phyloP scores from a whole-genome alignment of 2,329 filamentous ascomycete species.

The Cyphellophora europaea region DNA sequence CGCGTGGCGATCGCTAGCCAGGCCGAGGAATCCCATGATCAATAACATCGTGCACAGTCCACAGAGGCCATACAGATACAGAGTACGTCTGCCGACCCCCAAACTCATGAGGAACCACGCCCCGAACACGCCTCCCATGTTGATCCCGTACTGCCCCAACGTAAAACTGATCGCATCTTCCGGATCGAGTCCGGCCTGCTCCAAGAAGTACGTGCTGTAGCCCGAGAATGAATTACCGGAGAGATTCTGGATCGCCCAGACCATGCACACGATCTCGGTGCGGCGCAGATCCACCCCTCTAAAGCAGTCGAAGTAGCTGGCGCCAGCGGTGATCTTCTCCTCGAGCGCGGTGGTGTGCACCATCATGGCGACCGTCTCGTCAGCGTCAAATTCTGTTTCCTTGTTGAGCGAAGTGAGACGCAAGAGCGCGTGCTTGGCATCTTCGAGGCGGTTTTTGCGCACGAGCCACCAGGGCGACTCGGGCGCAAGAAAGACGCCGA shows the following conservation, averaged over 20 bases:
- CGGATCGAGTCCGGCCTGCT: slow-evolving; percentile 28
- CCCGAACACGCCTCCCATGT: slow-evolving; percentile 62
- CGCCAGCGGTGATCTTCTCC: slow-evolving; percentile 62
- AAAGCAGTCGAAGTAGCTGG: slow-evolving; percentile 76
- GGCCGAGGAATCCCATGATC: slow-evolving; percentile 72
- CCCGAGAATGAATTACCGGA: slow-evolving; percentile 56
- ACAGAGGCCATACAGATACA: slow-evolving; percentile 69
- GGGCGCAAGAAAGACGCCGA: slow-evolving; percentile 38
- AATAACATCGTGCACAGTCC: slow-evolving; percentile 68
- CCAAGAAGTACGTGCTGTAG: slow-evolving; percentile 44
- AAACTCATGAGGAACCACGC: slow-evolving; percentile 72
- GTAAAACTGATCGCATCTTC: slow-evolving; percentile 31
- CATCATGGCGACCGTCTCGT: slow-evolving; percentile 88
- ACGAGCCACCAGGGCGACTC: slow-evolving; percentile 46
- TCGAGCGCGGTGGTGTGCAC: slow-evolving; percentile 78
- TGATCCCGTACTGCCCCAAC: slow-evolving; percentile 31
- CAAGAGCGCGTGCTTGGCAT: slow-evolving; percentile 34
- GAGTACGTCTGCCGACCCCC: slow-evolving; percentile 63
- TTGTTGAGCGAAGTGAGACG: slow-evolving; percentile 35
- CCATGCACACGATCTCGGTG: slow-evolving; percentile 62
- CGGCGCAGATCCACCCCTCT: slow-evolving; percentile 66
- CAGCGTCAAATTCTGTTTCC: slow-evolving; percentile 66
- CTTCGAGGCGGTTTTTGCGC: slow-evolving; percentile 33
- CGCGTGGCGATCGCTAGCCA: slow-evolving; percentile 54
- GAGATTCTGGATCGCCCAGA: slow-evolving; percentile 57